A percentile compares a stretch with the other conserved stretches of the same genome.
These are phyloP conservation scores for Mycena amicta DNA, from an alignment of 768 basidiomycete genomes.

Conservation along the genomic window DNA sequence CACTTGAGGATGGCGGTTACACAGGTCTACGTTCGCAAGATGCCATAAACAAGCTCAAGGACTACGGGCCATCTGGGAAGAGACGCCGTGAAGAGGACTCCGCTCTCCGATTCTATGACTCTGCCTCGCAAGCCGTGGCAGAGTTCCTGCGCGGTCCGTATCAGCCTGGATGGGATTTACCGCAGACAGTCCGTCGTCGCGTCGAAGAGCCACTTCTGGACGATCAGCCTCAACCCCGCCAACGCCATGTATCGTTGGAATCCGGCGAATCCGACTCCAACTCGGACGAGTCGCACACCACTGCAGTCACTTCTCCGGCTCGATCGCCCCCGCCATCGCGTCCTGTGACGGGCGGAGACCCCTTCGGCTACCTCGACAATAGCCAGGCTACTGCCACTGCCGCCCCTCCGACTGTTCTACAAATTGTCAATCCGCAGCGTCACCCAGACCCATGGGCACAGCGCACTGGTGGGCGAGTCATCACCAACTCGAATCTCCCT, in stretches of 20 bases:
- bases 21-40: constrained; percentile 64
- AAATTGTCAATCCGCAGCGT: constrained; percentile 35
- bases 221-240: constrained; percentile 3
- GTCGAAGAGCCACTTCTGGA: constrained; percentile 26
- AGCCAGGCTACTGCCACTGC: constrained; percentile 31
- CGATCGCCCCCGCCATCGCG: constrained; percentile 13
- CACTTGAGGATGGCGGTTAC: constrained; percentile 53
- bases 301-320: constrained; percentile 33
- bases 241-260: background rate
- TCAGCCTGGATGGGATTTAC: constrained; percentile 26
- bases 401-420: constrained; percentile 33
- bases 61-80: constrained; percentile 39
- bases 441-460: constrained; percentile 41
- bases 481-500: constrained; percentile 33
- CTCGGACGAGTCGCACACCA: constrained; percentile 26
- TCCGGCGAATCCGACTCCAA: constrained; percentile 9
- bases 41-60: constrained; percentile 32
- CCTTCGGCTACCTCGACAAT: constrained; percentile 62
- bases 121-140: constrained; percentile 57
- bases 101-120: constrained; percentile 52
- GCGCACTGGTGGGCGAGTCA: constrained; percentile 24
- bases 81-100: constrained; percentile 61
- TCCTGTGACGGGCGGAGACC: constrained; percentile 41
- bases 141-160: constrained; percentile 49
- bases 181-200: constrained; percentile 38